Percentiles rank a stretch among this genome's conserved stretches.
Evolutionary conservation across 2,329 filamentous ascomycete species (phyloP).

Genomic region (Huntiella abstrusa): DNA sequence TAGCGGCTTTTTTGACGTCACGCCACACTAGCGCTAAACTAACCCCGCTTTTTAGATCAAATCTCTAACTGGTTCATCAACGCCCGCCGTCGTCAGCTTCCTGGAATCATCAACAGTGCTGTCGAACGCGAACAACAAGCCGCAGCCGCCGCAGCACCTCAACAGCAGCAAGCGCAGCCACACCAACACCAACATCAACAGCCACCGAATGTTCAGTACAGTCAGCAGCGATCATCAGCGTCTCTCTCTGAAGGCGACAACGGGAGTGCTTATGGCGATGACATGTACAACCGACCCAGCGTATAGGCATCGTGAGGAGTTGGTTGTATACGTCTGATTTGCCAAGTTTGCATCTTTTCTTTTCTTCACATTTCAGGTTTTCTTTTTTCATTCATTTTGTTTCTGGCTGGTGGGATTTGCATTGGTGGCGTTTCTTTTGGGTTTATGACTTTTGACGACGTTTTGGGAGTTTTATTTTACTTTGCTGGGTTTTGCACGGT

Average conservation of each 20-base stretch:
- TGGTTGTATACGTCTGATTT: neutral
- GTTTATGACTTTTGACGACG: neutral
- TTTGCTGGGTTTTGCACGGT: neutral
- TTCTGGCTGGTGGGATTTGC: neutral
- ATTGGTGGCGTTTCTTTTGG: neutral
- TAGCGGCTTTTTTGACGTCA: too few species aligned
- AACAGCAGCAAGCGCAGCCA: neutral
- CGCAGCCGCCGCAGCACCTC: conserved; percentile 14
- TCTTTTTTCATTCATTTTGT: neutral
- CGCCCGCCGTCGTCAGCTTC: conserved; percentile 46
- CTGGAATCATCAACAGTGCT: conserved; percentile 35
- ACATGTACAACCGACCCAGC: conserved; percentile 28
- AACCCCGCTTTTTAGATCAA: conserved; percentile 28
- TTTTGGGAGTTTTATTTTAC: neutral
- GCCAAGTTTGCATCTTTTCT: conserved; percentile 3
- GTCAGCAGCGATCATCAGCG: conserved; percentile 15
- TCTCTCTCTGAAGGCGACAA: conserved; percentile 29
- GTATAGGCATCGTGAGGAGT: conserved; percentile 17
- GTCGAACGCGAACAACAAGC: conserved; percentile 32
- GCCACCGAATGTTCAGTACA: neutral
- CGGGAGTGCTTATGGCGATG: conserved; percentile 25
- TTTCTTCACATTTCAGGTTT: conserved; percentile 2
- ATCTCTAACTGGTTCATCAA: conserved; percentile 75
- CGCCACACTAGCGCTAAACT: neutral
- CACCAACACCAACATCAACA: conserved; percentile 14